phyloP scores from a whole-genome alignment of 2,329 filamentous ascomycete genomes.

The Cordyceps farinosa region DNA sequence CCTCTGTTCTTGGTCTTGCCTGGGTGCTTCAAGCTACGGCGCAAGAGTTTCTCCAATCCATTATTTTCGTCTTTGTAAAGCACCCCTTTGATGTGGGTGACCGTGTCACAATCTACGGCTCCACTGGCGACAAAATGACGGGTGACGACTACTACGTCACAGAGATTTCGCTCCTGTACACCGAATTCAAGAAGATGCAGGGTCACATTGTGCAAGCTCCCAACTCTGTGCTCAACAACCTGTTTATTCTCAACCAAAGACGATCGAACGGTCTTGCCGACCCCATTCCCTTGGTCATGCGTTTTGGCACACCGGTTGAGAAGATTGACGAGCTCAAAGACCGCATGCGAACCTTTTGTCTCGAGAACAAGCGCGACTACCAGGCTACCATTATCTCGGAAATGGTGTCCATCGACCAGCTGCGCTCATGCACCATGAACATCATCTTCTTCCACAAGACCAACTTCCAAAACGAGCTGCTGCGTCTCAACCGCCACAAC shows the following conservation, averaged over 20 bases:
- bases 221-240: slow-evolving; percentile 85
- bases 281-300: slow-evolving; percentile 77
- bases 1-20: slow-evolving; percentile 79
- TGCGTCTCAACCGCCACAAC: slow-evolving; percentile 86
- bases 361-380: slow-evolving; percentile 83
- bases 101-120: slow-evolving; percentile 86
- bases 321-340: slow-evolving; percentile 79
- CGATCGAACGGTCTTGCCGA: slow-evolving; percentile 86
- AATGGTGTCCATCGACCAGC: slow-evolving; percentile 73
- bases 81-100: slow-evolving; percentile 97
- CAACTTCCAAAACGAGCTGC: slow-evolving; percentile 91
- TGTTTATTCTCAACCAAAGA: slow-evolving; percentile 94
- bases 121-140: slow-evolving; percentile 70
- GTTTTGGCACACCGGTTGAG: slow-evolving; percentile 79
- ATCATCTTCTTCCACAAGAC: slow-evolving; percentile 97
- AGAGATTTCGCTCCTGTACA: slow-evolving; percentile 87
- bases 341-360: slow-evolving; percentile 78
- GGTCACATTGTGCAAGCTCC: slow-evolving; percentile 94
- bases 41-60: slow-evolving; percentile 89
- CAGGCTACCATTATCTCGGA: slow-evolving; percentile 84
- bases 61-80: slow-evolving; percentile 95
- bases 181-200: slow-evolving; percentile 98
- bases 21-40: slow-evolving; percentile 93
- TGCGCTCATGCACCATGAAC: slow-evolving; percentile 82
- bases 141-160: slow-evolving; percentile 97